phyloP scores from a whole-genome alignment of 2,329 filamentous ascomycete species.

The Nemania sp. region DNA sequence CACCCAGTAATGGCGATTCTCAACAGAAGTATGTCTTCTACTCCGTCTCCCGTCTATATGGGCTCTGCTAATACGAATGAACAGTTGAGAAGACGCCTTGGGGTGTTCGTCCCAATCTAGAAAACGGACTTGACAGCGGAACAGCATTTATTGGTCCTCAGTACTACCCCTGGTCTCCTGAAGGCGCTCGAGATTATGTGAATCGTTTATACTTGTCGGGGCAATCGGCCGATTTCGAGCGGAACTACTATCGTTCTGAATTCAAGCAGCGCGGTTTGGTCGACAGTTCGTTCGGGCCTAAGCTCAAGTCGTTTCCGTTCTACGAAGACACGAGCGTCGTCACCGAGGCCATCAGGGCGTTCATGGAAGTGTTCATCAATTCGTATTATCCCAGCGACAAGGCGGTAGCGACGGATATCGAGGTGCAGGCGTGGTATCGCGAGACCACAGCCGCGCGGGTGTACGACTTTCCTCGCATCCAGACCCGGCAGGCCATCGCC shows the following conservation, averaged over 20 bases:
- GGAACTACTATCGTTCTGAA: conserved; percentile 13
- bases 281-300: conserved; percentile 40
- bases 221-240: conserved; percentile 9
- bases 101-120: conserved; percentile 36
- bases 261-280: conserved; percentile 44
- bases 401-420: conserved; percentile 42
- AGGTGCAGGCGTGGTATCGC: conserved; percentile 49
- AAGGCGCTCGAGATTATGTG: conserved; percentile 34
- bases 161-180: conserved; percentile 38
- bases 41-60: background rate
- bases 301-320: conserved; percentile 48
- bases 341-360: conserved; percentile 40
- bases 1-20: conserved; percentile 49
- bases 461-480: conserved; percentile 44
- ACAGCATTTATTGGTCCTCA: conserved; percentile 29
- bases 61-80: conserved; percentile 9
- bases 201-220: conserved; percentile 16
- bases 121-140: conserved; percentile 6
- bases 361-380: conserved; percentile 46
- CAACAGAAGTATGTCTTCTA: conserved; percentile 37
- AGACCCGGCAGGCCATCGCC: conserved; percentile 39
- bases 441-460: conserved; percentile 45
- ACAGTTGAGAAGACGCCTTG: conserved; percentile 39
- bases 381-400: conserved; percentile 46
- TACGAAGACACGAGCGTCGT: conserved; percentile 47